Evolutionary conservation across 2,329 filamentous ascomycete genomes (phyloP).

Genomic region (Celoporthe dispersa): DNA sequence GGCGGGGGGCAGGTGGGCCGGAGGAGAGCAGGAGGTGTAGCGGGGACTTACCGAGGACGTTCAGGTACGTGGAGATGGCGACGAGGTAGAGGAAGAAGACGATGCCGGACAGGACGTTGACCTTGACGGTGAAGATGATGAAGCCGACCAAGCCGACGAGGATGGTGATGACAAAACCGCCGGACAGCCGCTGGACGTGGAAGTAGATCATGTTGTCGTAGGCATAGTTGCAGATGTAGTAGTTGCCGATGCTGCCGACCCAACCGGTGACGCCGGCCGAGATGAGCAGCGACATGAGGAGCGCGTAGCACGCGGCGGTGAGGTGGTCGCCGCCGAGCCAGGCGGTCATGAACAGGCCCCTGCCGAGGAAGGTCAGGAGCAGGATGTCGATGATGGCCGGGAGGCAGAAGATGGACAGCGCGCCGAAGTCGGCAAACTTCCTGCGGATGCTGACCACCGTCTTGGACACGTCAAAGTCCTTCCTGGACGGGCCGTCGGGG

Average conservation of each 20-base stretch:
- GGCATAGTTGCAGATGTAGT: slow-evolving; percentile 55
- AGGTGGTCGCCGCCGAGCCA: slow-evolving; percentile 57
- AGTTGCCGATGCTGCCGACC: slow-evolving; percentile 66
- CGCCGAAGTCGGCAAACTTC: slow-evolving; percentile 53
- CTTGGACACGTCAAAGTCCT: slow-evolving; percentile 29
- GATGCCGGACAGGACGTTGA: slow-evolving; percentile 49
- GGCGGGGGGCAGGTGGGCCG: too few species aligned
- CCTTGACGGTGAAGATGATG: slow-evolving; percentile 51
- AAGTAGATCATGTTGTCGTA: slow-evolving; percentile 49
- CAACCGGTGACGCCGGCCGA: slow-evolving; percentile 66
- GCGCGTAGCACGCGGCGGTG: slow-evolving; percentile 57
- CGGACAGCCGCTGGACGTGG: slow-evolving; percentile 49
- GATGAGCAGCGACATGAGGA: slow-evolving; percentile 62
- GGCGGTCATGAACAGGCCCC: slow-evolving; percentile 64
- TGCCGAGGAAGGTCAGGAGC: slow-evolving; percentile 60
- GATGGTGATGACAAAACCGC: slow-evolving; percentile 48
- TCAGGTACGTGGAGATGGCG: slow-evolving; percentile 62
- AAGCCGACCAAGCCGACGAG: slow-evolving; percentile 51
- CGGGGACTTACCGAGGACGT: slow-evolving; percentile 51
- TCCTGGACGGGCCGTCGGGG: slow-evolving; percentile 30
- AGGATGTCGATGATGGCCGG: slow-evolving; percentile 66
- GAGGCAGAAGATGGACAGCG: slow-evolving; percentile 65
- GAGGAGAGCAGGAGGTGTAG: slow-evolving; percentile 39
- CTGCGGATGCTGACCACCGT: slow-evolving; percentile 31
- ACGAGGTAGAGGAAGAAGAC: slow-evolving; percentile 65